Evolutionary conservation across 768 basidiomycete species (phyloP).

Genomic region (Boletus barrowsii): DNA sequence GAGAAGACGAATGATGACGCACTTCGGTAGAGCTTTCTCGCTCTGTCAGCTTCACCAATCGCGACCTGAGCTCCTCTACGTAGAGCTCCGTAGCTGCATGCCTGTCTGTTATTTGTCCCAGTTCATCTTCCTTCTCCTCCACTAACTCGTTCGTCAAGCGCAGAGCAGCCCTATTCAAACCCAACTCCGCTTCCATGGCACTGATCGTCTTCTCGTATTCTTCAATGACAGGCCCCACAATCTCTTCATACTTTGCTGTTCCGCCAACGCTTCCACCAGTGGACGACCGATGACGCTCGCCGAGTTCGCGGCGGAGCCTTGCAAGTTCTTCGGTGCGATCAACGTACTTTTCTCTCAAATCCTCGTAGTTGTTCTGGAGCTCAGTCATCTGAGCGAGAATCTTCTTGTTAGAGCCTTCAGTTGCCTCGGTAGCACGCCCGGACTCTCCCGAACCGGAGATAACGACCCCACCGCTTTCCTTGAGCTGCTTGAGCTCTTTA

Average conservation of each 20-base stretch:
- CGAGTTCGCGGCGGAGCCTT: slow-evolving; percentile 72
- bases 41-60: slow-evolving; percentile 81
- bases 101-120: slow-evolving; percentile 60
- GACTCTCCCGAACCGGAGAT: slow-evolving; percentile 26
- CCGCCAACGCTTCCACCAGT: slow-evolving; percentile 60
- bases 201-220: slow-evolving; percentile 98
- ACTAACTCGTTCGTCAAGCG: slow-evolving; percentile 90
- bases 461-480: slow-evolving; percentile 52
- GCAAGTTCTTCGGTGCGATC: slow-evolving; percentile 89
- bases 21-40: slow-evolving; percentile 92
- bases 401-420: slow-evolving; percentile 70
- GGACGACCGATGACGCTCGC: slow-evolving; percentile 64
- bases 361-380: slow-evolving; percentile 82
- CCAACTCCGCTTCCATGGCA: slow-evolving; percentile 91
- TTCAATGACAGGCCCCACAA: slow-evolving; percentile 95
- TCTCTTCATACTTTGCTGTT: slow-evolving; percentile 83
- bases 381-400: slow-evolving; percentile 79
- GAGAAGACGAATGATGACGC: slow-evolving; percentile 18
- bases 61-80: slow-evolving; percentile 76
- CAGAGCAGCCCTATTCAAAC: slow-evolving; percentile 80
- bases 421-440: slow-evolving; percentile 32
- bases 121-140: slow-evolving; percentile 85
- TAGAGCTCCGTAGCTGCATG: slow-evolving; percentile 81
- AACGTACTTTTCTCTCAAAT: slow-evolving; percentile 78
- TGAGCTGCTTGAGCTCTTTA: slow-evolving; percentile 80